Base-by-base conservation (phyloP, 805 yeast species). In the Candida boleticola region DNA sequence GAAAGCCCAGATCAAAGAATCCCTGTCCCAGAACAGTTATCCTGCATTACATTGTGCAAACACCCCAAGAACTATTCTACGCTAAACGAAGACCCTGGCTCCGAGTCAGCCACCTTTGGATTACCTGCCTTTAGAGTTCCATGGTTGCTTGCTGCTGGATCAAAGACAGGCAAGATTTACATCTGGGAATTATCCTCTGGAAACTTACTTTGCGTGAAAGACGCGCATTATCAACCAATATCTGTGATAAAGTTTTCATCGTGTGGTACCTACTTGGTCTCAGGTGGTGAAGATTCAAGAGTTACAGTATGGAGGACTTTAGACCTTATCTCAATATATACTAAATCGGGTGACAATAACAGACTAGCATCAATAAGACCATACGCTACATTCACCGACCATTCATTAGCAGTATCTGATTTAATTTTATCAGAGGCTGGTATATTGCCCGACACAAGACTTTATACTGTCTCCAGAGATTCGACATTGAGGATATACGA, bases 171-270 rank as follows among this genome's bases (percentile, higher is more conserved):
- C 10, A 77, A 82, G 49, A 48, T 93, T 13, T 85, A 85, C 55
- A 61, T 90, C 1, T 92, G 98, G 98, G 96, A 89, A 52, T 57
- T 90, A 39, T 61, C 73, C 7, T 83, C 93, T 1, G 98, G 98
- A 0, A 63, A 78, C 19, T 69, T 93, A 36, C 55, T 90, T 19
- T 70, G 77, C 36, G 95, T 80, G 3, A 80, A 79, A 54, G 90
- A 86, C 39, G 83, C 88, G 0, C 98, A 92, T 64, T 92, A 88
- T 60, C 97, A 92, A 63, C 70, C 74, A 5, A 75, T 89, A 5
- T 74, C 83, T 0, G 73, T 71, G 25, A 58, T 92, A 27, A 73
- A 71, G 48, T 79, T 85, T 52, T 66, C 85, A 0, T 48, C 64
- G 10, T 85, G 89, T 55, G 73, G 73, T n/a, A 76, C 81, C 18